Conservation (phyloP, 495 filamentous ascomycete species). For the Xylaria scruposa region DNA sequence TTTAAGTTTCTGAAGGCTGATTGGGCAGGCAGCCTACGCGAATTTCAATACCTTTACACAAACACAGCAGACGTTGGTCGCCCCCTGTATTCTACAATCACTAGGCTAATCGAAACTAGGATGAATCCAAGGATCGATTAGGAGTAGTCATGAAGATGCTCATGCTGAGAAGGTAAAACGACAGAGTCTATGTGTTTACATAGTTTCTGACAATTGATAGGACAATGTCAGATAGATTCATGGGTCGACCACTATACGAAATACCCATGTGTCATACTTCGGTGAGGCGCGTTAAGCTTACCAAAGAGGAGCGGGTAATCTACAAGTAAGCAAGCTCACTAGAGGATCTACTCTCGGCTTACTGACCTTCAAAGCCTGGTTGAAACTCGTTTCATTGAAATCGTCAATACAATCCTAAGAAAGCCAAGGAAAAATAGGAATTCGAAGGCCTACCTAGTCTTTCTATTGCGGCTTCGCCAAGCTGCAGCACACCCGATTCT, state of each 20-base stretch:
- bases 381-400: neutral
- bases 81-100: too few relatives aligned
- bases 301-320: constrained; percentile 25
- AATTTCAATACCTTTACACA: neutral
- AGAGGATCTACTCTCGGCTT: neutral
- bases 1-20: neutral
- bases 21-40: neutral
- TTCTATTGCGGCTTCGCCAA: neutral
- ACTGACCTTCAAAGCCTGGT: neutral
- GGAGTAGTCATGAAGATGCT: neutral
- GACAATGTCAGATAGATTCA: constrained; percentile 25
- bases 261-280: neutral
- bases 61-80: neutral
- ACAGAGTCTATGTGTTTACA: neutral
- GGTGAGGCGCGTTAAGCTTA: constrained; percentile 21
- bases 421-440: too few relatives aligned
- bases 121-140: neutral
- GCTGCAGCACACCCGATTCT: neutral
- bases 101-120: neutral
- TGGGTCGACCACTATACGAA: constrained; percentile 9
- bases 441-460: too few relatives aligned
- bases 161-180: neutral
- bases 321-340: constrained; percentile 3
- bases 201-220: constrained; percentile 30
- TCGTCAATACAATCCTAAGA: neutral